A percentile compares a stretch with the other conserved stretches of the same genome.
These are phyloP conservation scores for Suillus americanus DNA, from an alignment of 768 basidiomycete genomes.

Conservation along the genomic window DNA sequence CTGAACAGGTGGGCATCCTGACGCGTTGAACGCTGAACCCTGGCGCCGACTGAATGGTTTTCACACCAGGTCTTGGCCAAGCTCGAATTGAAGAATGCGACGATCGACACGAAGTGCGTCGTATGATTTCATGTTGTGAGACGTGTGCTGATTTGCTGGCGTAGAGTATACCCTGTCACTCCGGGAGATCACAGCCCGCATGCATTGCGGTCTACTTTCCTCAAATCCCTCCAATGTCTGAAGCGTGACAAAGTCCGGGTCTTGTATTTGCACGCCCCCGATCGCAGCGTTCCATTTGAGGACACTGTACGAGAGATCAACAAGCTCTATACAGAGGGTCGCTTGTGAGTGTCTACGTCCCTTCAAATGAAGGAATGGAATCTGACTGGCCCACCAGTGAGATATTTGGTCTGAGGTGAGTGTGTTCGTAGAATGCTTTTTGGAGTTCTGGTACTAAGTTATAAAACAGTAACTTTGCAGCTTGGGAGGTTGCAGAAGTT, in stretches of 20 bases:
- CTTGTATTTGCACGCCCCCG: slow-evolving; percentile 62
- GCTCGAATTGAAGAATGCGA: slow-evolving; percentile 39
- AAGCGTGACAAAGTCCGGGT: slow-evolving; percentile 46
- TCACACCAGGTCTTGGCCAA: slow-evolving; percentile 36
- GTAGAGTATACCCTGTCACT: slow-evolving; percentile 40
- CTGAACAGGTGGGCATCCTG: slow-evolving; percentile 43
- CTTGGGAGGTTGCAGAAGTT: slow-evolving; percentile 63
- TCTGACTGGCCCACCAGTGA: slow-evolving; percentile 33
- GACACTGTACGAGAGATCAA: slow-evolving; percentile 54
- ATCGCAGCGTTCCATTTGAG: slow-evolving; percentile 56
- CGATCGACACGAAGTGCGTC: slow-evolving; percentile 50
- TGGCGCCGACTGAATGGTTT: not conserved
- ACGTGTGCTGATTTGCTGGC: not conserved
- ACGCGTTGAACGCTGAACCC: not conserved
- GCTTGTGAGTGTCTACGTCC: slow-evolving; percentile 41
- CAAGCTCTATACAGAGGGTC: slow-evolving; percentile 55
- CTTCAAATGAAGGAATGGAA: not conserved
- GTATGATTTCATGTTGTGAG: not conserved
- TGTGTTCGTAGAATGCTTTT: not conserved
- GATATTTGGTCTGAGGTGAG: slow-evolving; percentile 51
- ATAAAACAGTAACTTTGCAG: slow-evolving; percentile 43
- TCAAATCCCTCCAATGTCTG: slow-evolving; percentile 45
- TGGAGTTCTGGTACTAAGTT: not conserved
- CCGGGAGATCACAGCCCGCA: slow-evolving; percentile 44
- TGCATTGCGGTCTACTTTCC: slow-evolving; percentile 43